Base-by-base conservation (phyloP, 371 early-diverging fungal species). In the Syncephalastrum contaminatum region DNA sequence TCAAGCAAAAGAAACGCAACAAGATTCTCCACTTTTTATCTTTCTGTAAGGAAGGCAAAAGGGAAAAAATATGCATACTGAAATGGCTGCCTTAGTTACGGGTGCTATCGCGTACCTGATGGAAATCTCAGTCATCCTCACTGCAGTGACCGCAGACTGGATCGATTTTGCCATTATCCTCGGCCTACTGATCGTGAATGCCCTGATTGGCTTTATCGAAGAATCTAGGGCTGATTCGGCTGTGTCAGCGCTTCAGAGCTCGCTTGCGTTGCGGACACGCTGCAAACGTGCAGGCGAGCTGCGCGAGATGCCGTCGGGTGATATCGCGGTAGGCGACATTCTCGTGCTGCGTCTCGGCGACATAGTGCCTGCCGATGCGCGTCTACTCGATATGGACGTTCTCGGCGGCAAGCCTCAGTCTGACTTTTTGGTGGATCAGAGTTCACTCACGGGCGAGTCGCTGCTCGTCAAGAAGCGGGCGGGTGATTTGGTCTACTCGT, bases 381-480 rank as follows among this genome's bases (percentile, higher is more conserved):
- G 91, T 46, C 73, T 96, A 44, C 82, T 96, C 40, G 95, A 95
- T 6, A 77, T 96, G 51, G 89, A 86, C 56, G 88, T 86, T 36
- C 88, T 88, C 15, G 94, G 94, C 46, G 90, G 88, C 59, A 80
- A 75, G 6, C 80, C 88, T 15, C 92, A 90, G 51, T 84, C 81
- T 27, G 77, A 86, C 53, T 75, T 96, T 20, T 85, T 88, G 59
- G 87, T 97, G 52, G 99, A 98, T 75, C 97, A 98, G 75, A 89
- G 97, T 47, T 92, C 96, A 4, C 77, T 98, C 7, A 97, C 98
- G 4, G 99, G 91, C 53, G 99, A 98, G 79, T 91, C 93, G 7
- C 74, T 95, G 16, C 91, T 94, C 15, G 90, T 94, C 21, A 73
- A 80, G 54, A 94, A 94, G 75, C 83, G 80, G 54, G 88, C 87